Evolutionary conservation across 2,329 filamentous ascomycete species (phyloP), one percentile per base, ranked within the genome.

Genomic region (Apiospora pterosperma): DNA sequence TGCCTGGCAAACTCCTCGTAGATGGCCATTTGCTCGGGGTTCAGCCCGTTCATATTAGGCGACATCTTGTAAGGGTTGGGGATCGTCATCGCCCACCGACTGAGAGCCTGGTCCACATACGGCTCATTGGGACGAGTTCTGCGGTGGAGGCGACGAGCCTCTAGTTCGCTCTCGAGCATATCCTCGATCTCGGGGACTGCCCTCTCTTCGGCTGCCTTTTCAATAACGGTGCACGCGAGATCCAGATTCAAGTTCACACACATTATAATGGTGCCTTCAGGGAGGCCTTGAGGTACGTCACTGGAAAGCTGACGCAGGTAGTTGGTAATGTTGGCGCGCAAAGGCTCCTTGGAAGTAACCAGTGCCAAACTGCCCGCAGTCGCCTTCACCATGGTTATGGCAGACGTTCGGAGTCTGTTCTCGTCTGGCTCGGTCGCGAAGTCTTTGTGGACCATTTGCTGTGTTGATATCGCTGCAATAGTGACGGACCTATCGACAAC

Each of bases 171-270:
- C 75, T 96, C 91, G 60, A 99, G 91, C 78, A 97, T 91, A 67
- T 96, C 92, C 76, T 99, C 95, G 65, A 99, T 98, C 76, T 99
- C 96, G 2, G 92, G 91, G 42, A 97, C 83, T 11, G 96, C 96
- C 67, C 95, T 92, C 73, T 97, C 92, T 76, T 98, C 95, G 3
- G 96, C 96, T 62, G 96, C 94, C 77, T 96, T 93, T 78, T 99
- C 96, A 58, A 99, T 96, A 67, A 97, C 92, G 71, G 88, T 91
- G 74, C 96, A 98, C 59, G 96, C 95, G 44, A 93, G 85, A 71
- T 99, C 96, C 36, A 99, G 85, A 75, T 99, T 99, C 69, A 96
- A 95, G 76, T 98, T 99, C 67, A 99, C 95, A 77, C 96, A 98
- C 92, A 99, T 97, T 64, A 98, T 87, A 67, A 99, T 96, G 36